Conservation (phyloP, 441 rosid genomes). For the Euphorbia corollata region DNA sequence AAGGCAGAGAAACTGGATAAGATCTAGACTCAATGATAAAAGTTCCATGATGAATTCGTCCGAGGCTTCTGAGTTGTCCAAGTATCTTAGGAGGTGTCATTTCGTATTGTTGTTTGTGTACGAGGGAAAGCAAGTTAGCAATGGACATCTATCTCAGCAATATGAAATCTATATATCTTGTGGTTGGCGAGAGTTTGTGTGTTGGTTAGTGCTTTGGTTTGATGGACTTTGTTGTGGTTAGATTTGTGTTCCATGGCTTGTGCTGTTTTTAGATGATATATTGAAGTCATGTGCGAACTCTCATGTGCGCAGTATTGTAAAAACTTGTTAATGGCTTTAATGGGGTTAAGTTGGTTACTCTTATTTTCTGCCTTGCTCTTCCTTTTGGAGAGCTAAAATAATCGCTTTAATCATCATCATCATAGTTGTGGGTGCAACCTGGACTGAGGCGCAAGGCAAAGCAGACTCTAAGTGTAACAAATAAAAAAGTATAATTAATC, state of each 20-base stretch:
- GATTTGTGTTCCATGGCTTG: conserved; percentile 29
- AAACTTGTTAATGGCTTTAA: conserved; percentile 21
- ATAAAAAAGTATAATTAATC: no score
- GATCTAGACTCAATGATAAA: conserved; percentile 10
- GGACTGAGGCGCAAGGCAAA: no score
- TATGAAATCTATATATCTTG: conserved; percentile 29
- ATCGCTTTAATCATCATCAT: no score
- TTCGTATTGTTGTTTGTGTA: conserved; percentile 26
- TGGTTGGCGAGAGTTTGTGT: conserved; percentile 31
- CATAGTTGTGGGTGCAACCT: no score
- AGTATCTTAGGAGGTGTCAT: conserved; percentile 30
- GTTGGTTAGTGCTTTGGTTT: conserved; percentile 37
- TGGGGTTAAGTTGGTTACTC: neutral
- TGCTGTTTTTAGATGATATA: conserved; percentile 20
- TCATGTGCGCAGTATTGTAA: conserved; percentile 20
- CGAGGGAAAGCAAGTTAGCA: conserved; percentile 18
- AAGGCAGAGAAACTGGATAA: conserved; percentile 57
- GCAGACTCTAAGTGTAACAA: no score
- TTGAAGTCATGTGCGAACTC: conserved; percentile 12
- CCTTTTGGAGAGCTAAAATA: no score
- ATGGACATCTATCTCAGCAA: conserved; percentile 27
- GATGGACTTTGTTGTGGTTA: conserved; percentile 33
- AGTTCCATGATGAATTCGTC: conserved; percentile 18
- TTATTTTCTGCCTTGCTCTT: no score
- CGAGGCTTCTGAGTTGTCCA: conserved; percentile 30